These are phyloP conservation scores for Biscogniauxia sp. DNA, from an alignment of 2,329 filamentous ascomycete genomes.

Conservation along the genomic window DNA sequence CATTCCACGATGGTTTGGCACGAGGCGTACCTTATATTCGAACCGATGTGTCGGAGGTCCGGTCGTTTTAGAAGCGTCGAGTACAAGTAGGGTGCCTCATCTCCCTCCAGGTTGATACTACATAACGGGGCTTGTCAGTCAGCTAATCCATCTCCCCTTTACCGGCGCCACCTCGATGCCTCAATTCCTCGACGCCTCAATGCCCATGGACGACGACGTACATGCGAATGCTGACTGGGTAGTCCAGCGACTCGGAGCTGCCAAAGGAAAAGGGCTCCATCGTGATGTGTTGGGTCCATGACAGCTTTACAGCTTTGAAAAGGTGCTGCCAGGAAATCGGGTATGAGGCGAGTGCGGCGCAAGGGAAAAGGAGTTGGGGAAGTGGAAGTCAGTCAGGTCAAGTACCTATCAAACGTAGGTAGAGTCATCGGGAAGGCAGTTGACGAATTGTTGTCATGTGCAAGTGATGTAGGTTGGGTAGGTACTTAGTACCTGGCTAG, in stretches of 20 bases:
- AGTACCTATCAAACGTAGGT: too few relatives aligned
- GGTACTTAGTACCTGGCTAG: too few relatives aligned
- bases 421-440: constrained; percentile 5
- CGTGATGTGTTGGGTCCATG: constrained; percentile 11
- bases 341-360: too few relatives aligned
- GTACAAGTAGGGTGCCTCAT: constrained; percentile 69
- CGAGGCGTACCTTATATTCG: constrained; percentile 65
- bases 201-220: constrained; percentile 32
- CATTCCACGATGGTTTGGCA: neutral
- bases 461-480: neutral
- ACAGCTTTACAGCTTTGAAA: constrained; percentile 8
- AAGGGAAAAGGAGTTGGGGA: too few relatives aligned
- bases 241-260: constrained; percentile 77
- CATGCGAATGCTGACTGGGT: constrained; percentile 68
- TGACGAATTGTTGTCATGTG: neutral
- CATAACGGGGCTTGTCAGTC: constrained; percentile 14
- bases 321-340: constrained; percentile 5
- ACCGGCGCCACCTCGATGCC: too few relatives aligned
- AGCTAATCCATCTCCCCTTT: constrained; percentile 5
- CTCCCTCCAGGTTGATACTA: constrained; percentile 63
- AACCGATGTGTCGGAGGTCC: constrained; percentile 82
- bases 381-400: constrained; percentile 7
- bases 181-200: constrained; percentile 4
- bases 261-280: constrained; percentile 98
- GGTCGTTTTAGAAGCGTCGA: constrained; percentile 77